Conservation (phyloP, 163 green algal species). For the Coccomyxa subellipsoidea region DNA sequence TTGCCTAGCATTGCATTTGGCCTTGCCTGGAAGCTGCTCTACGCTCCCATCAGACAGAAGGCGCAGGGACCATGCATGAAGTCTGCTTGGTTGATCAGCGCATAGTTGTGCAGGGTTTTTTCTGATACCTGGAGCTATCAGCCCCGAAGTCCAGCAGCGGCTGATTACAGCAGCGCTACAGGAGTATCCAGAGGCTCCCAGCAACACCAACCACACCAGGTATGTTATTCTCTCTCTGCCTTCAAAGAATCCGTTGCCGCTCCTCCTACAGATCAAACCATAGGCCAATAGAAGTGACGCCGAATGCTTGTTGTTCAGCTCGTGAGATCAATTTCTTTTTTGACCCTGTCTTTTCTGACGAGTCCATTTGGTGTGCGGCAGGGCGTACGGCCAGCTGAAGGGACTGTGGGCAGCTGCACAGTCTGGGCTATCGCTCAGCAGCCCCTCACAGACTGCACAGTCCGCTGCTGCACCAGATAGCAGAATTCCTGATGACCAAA, state of each 20-base stretch:
- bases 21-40: too few relatives aligned
- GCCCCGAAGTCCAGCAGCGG: conserved; percentile 28
- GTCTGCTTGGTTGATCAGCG: too few relatives aligned
- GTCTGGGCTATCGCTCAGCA: not conserved
- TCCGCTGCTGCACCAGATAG: not conserved
- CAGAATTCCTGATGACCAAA: too few relatives aligned
- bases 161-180: conserved; percentile 38
- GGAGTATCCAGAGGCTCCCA: conserved; percentile 49
- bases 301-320: too few relatives aligned
- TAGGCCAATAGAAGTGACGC: too few relatives aligned
- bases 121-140: conserved; percentile 47
- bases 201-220: conserved; percentile 58
- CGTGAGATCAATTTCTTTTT: not conserved
- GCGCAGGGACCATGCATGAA: too few relatives aligned
- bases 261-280: too few relatives aligned
- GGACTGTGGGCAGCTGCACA: conserved; percentile 54
- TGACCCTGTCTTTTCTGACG: too few relatives aligned
- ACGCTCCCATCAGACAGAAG: not conserved
- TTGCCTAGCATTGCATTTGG: too few relatives aligned
- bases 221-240: not conserved
- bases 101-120: conserved; percentile 42
- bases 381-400: conserved; percentile 34
- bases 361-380: conserved; percentile 4
- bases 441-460: not conserved
- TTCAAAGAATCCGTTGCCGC: too few relatives aligned